A percentile compares a stretch with the other conserved stretches of the same genome.
Conservation (phyloP, 768 basidiomycete genomes). For the Daedalea quercina region DNA sequence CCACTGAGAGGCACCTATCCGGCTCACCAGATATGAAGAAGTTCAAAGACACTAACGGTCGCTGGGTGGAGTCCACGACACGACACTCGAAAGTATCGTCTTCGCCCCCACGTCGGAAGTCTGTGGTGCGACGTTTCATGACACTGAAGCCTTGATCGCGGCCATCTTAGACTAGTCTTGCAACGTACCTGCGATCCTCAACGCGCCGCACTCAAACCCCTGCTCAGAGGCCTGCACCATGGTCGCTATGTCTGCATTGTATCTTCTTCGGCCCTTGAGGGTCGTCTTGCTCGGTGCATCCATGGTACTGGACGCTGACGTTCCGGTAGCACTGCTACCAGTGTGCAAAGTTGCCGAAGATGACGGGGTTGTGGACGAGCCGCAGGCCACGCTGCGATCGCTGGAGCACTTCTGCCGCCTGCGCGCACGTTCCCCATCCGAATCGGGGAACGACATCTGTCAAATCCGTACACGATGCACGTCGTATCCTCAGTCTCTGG, state of each 20-base stretch:
- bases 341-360: no score
- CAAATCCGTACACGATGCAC: neutral
- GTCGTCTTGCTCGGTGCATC: neutral
- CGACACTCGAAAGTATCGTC: slow-evolving; percentile 55
- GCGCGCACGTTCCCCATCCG: neutral
- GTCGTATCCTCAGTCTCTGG: no score
- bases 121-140: slow-evolving; percentile 24
- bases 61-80: slow-evolving; percentile 29
- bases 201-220: slow-evolving; percentile 30
- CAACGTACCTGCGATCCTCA: slow-evolving; percentile 37
- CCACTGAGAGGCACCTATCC: neutral
- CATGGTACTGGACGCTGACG: neutral
- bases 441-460: neutral
- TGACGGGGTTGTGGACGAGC: neutral
- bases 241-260: slow-evolving; percentile 49
- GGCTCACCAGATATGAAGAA: slow-evolving; percentile 44
- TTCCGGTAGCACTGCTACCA: neutral
- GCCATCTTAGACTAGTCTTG: neutral
- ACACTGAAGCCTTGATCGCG: neutral
- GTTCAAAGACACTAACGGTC: slow-evolving; percentile 31
- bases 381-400: neutral
- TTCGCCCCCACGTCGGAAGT: slow-evolving; percentile 49
- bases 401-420: neutral
- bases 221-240: slow-evolving; percentile 30
- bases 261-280: slow-evolving; percentile 51